These are phyloP conservation scores for Ophiostoma piceae DNA, from an alignment of 2,329 filamentous ascomycete genomes.

Conservation along the genomic window DNA sequence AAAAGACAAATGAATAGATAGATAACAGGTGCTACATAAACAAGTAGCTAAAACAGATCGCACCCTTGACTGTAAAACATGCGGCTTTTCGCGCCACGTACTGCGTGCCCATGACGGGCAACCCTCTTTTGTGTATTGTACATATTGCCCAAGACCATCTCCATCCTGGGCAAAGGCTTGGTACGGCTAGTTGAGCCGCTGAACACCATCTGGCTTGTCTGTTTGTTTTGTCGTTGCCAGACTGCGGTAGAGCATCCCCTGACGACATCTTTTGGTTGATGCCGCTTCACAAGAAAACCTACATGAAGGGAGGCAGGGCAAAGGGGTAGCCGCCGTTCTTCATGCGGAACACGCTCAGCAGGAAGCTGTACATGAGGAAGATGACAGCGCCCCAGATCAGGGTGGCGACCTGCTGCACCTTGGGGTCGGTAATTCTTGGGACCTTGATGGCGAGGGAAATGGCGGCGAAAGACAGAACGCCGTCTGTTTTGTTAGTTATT, in stretches of 20 bases:
- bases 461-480: slow-evolving; percentile 78
- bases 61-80: neutral
- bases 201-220: neutral
- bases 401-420: slow-evolving; percentile 73
- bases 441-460: slow-evolving; percentile 91
- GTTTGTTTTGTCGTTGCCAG: neutral
- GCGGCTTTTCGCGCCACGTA: neutral
- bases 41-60: slow-evolving; percentile 7
- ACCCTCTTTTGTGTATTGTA: slow-evolving; percentile 7
- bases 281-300: slow-evolving; percentile 19
- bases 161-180: neutral
- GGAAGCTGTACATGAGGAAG: slow-evolving; percentile 83
- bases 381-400: slow-evolving; percentile 72
- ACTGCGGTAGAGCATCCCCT: neutral
- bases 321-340: slow-evolving; percentile 97
- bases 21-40: neutral
- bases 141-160: slow-evolving; percentile 7
- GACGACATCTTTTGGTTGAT: slow-evolving; percentile 20
- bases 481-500: slow-evolving; percentile 37
- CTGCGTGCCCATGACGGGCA: slow-evolving; percentile 3
- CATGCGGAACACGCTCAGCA: slow-evolving; percentile 85
- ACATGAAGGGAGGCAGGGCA: slow-evolving; percentile 82
- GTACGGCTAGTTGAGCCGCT: neutral
- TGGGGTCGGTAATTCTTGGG: slow-evolving; percentile 74
- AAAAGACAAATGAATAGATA: neutral